phyloP scores from a whole-genome alignment of 1,139 yeast species.

The Taphrina deformans region DNA sequence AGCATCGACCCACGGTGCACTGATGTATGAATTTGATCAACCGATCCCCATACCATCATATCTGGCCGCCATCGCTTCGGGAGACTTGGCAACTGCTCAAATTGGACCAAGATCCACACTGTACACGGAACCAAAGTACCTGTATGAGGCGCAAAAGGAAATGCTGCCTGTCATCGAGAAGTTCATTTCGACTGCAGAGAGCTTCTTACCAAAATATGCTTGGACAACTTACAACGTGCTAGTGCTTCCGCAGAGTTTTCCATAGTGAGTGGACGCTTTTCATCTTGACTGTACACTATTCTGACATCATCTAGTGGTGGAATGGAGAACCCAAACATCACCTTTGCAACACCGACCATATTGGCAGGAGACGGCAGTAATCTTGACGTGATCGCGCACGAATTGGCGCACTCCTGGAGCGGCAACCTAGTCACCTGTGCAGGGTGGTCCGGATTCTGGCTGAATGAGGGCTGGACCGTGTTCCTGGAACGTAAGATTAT shows the following conservation, averaged over 20 bases:
- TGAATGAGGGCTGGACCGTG: conserved; percentile 96
- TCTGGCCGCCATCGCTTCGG: conserved; percentile 80
- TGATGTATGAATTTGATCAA: conserved; percentile 57
- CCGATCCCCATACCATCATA: conserved; percentile 84
- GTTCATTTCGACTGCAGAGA: conserved; percentile 77
- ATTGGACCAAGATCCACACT: conserved; percentile 88
- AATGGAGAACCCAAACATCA: conserved; percentile 91
- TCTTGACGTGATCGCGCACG: conserved; percentile 86
- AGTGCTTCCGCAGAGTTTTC: conserved; percentile 79
- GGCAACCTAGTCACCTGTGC: conserved; percentile 90
- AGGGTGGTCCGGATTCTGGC: conserved; percentile 96
- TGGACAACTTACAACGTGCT: conserved; percentile 83
- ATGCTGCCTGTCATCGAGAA: conserved; percentile 76
- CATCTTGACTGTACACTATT: background rate
- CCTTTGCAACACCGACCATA: conserved; percentile 88
- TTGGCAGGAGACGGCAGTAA: conserved; percentile 83
- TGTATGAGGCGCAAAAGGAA: conserved; percentile 72
- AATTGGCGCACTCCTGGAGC: conserved; percentile 91
- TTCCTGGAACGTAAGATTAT: conserved; percentile 82
- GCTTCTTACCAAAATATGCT: conserved; percentile 75
- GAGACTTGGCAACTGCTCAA: conserved; percentile 65
- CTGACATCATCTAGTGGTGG: conserved; percentile 55
- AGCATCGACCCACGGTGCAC: conserved; percentile 36
- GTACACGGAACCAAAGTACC: conserved; percentile 70
- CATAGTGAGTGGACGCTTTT: conserved; percentile 58